Percentiles rank a stretch among this genome's conserved stretches.
Evolutionary conservation across 192 early-diverging fungal genomes (phyloP).

Genomic region (Backusella liffmaniae): DNA sequence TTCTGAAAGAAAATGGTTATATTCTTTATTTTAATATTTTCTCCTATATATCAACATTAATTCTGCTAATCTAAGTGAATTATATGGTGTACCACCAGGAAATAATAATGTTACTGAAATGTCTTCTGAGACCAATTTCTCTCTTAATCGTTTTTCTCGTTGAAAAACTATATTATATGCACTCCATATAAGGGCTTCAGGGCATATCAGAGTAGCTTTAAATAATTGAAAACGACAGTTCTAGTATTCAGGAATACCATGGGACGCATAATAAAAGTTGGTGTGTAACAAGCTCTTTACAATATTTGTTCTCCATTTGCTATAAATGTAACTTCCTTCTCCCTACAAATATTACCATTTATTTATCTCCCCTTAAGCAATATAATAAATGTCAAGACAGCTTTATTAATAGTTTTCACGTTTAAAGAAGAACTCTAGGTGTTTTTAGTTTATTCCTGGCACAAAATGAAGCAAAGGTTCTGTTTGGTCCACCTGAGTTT

Average conservation of each 20-base stretch:
- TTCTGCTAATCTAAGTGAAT: too few species aligned
- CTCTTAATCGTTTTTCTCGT: neutral
- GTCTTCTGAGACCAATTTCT: neutral
- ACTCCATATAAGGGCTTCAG: neutral
- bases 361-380: neutral
- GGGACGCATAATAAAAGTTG: neutral
- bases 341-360: neutral
- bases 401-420: neutral
- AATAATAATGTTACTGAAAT: too few species aligned
- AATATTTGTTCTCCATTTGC: neutral
- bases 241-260: neutral
- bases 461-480: neutral
- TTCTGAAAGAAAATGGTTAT: too few species aligned
- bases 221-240: neutral
- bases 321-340: neutral
- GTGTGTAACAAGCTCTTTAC: neutral
- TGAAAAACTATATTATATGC: neutral
- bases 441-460: too few species aligned
- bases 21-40: too few species aligned
- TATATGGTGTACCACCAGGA: too few species aligned
- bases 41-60: too few species aligned
- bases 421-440: neutral
- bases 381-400: neutral
- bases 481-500: constrained; percentile 2
- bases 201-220: neutral